Base-by-base conservation (phyloP, 495 filamentous ascomycete genomes). In the Xylaria cubensis region DNA sequence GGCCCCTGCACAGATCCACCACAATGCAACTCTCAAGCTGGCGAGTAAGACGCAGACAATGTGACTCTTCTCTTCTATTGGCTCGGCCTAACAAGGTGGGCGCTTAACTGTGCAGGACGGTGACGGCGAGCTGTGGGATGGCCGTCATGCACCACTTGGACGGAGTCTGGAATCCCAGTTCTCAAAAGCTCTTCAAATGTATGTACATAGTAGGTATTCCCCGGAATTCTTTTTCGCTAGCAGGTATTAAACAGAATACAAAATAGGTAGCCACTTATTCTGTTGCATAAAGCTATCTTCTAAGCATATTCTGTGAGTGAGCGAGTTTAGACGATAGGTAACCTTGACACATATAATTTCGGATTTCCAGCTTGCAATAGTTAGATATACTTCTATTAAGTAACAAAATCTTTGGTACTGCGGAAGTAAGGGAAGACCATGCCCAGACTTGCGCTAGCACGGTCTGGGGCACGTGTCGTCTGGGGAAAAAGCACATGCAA, bases 51-150 rank as follows among this genome's bases (percentile, higher is more conserved):
- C 24, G 44, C 46, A 64, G 41, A 42, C n/a, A 39, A 21, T 64
- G 59, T 29, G 44, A 44, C 56, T 71, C 44, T 64, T 55, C 59
- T 56, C n/a, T 42, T 6, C 42, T 34, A 71, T 71, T 71, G 69
- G 69, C 4, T 26, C 34, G 24, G 46, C 12, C 29, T 24, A 42
- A 36, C 34, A 34, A 32, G 46, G 48, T 64, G 32, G 59, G 69
- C 69, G 69, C 69, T 71, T 71, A 71, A 42, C 29, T 32, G 24
- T 64, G 61, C 46, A 32, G 68, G 41, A 46, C 58, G 44, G 42
- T 50, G 44, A 70, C 58, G 59, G 59, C 42, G 58, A 42, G 44
- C 32, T 26, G 59, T 70, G 68, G 59, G 68, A 42, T 44, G 56
- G 29, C 67, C 48, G 67, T 39, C 21, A 42, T 48, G 53, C 41